Conservation (phyloP, 192 early-diverging fungal genomes). For the Polychytrium aggregatum region DNA sequence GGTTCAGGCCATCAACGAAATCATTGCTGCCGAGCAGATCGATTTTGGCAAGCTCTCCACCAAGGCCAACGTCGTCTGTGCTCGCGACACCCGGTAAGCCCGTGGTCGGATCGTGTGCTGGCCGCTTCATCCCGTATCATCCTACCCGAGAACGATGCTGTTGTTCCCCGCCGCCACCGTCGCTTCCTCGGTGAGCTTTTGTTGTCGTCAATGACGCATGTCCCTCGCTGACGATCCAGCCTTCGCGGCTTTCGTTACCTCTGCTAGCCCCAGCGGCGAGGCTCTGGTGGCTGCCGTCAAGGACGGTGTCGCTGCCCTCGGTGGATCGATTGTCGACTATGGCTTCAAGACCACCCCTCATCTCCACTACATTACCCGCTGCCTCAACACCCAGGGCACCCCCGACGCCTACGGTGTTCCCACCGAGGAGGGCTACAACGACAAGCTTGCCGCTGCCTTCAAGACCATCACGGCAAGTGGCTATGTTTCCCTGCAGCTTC, state of each 20-base stretch:
- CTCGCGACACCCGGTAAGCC: slow-evolving; percentile 76
- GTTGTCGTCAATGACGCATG: too few relatives aligned
- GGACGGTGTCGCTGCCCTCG: slow-evolving; percentile 68
- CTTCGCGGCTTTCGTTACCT: not conserved
- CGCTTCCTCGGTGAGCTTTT: too few relatives aligned
- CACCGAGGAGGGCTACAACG: slow-evolving; percentile 82
- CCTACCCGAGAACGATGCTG: too few relatives aligned
- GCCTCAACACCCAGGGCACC: slow-evolving; percentile 70
- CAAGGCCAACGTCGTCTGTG: slow-evolving; percentile 67
- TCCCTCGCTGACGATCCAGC: slow-evolving; percentile 3
- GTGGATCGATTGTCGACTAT: slow-evolving; percentile 59
- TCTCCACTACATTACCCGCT: slow-evolving; percentile 87
- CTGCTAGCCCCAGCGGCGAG: slow-evolving; percentile 70
- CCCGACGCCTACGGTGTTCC: slow-evolving; percentile 76
- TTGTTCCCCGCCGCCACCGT: too few relatives aligned
- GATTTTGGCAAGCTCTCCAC: slow-evolving; percentile 36
- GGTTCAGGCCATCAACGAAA: slow-evolving; percentile 42
- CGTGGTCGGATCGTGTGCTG: too few relatives aligned
- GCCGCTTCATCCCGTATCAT: too few relatives aligned
- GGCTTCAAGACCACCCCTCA: slow-evolving; percentile 93
- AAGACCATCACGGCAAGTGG: slow-evolving; percentile 61
- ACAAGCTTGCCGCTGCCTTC: slow-evolving; percentile 80
- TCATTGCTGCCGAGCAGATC: slow-evolving; percentile 58
- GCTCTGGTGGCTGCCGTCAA: slow-evolving; percentile 66
- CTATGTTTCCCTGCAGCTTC: too few relatives aligned